Base-by-base conservation (phyloP, 768 basidiomycete species). In the Cubamyces lactineus region DNA sequence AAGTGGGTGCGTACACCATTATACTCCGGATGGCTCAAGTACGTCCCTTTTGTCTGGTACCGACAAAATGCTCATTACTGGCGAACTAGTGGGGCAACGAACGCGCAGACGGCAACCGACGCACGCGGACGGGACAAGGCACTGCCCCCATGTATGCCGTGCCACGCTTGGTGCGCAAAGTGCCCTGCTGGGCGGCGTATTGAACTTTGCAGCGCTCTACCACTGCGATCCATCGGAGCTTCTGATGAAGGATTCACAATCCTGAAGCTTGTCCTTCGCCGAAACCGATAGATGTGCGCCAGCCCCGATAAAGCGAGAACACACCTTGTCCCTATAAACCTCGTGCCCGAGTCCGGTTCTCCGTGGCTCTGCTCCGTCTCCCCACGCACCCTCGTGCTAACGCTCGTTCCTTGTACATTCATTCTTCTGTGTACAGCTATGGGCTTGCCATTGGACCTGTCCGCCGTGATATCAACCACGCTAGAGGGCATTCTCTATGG, bases 401-500 rank as follows among this genome's bases (percentile, higher is more conserved):
- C 28, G 1, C 42, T 23, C 19, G 62, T 46, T 13, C 64, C 3
- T 59, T 58, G 28, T 51, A 34, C 19, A 51, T 23, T 12, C n/a
- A 17, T 13, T 39, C 28, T n/a, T n/a, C 17, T 38, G 13, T 23
- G 56, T 70, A 28, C 28, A 19, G 39, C 12, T n/a, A 64, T 64
- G 53, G 47, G 21, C 7, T 19, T 60, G 17, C n/a, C 53, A 4
- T 50, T 64, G 52, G 70, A 73, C 56, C 67, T 67, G 19, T 67
- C 66, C 2, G 64, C 62, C 15, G 55, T 72, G 12, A 40, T 73
- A 13, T 72, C 72, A 26, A 70, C 69, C 11, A 54, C 63, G 17
- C 58, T 73, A n/a, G 72, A 72, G 57, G 64, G 42, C 2, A 67
- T 72, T 51, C 62, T 73, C 12, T 72, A 72, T 62, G 71, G 72